Conservation (phyloP, 2,329 filamentous ascomycete genomes). For the Diaporthe humulicola region DNA sequence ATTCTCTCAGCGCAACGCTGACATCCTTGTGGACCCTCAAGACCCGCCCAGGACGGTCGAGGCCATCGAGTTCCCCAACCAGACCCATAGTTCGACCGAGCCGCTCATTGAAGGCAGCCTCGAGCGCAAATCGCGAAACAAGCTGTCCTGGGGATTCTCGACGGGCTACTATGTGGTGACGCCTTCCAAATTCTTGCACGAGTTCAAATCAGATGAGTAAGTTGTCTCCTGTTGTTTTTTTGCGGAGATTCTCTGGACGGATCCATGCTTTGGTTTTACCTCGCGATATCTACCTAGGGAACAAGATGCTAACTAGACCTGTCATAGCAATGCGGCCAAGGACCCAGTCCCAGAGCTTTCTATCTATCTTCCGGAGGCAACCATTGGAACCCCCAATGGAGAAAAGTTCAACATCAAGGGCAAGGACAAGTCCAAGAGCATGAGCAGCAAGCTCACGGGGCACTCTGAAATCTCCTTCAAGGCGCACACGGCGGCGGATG, state of each 20-base stretch:
- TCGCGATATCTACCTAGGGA: neutral
- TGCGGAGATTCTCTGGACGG: neutral
- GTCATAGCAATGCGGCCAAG: slow-evolving; percentile 54
- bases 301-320: neutral
- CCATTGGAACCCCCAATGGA: slow-evolving; percentile 78
- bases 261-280: neutral
- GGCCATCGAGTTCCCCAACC: slow-evolving; percentile 87
- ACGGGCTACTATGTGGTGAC: slow-evolving; percentile 92
- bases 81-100: slow-evolving; percentile 83
- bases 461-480: slow-evolving; percentile 88
- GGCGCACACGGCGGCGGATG: slow-evolving; percentile 83
- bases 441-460: slow-evolving; percentile 85
- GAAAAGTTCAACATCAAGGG: slow-evolving; percentile 96
- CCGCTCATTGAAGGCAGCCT: slow-evolving; percentile 89
- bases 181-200: slow-evolving; percentile 88
- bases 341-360: slow-evolving; percentile 89
- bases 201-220: slow-evolving; percentile 93
- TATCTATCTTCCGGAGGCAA: slow-evolving; percentile 91
- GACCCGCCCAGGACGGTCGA: slow-evolving; percentile 80
- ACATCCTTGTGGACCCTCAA: slow-evolving; percentile 82
- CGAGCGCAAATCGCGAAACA: slow-evolving; percentile 91
- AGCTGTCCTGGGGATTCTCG: slow-evolving; percentile 82
- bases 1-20: slow-evolving; percentile 79
- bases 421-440: slow-evolving; percentile 86
- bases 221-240: slow-evolving; percentile 42